Conservation (phyloP, 1,139 yeast genomes). For the Scheffersomyces segobiensis region DNA sequence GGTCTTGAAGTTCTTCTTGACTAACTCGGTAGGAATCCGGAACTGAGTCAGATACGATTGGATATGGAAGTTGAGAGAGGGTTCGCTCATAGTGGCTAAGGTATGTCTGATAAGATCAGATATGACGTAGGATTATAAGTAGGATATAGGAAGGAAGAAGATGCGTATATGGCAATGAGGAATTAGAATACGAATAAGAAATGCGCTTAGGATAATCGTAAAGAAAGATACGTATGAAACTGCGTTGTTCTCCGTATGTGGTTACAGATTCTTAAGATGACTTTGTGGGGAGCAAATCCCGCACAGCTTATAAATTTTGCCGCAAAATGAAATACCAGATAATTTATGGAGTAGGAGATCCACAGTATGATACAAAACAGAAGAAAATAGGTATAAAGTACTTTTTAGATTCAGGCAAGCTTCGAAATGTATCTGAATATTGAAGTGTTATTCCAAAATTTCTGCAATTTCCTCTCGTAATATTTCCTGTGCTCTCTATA, state of each 20-base stretch:
- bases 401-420: not conserved
- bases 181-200: not conserved
- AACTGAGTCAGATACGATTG: slow-evolving; percentile 54
- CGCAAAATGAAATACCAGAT: not conserved
- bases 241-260: not conserved
- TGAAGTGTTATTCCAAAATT: too few relatives aligned
- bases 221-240: not conserved
- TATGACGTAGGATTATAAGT: not conserved
- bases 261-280: not conserved
- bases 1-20: slow-evolving; percentile 57
- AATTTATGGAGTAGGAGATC: not conserved
- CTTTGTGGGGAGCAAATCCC: not conserved
- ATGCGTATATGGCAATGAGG: not conserved
- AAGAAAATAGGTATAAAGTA: too few relatives aligned
- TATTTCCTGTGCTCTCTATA: not conserved
- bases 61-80: slow-evolving; percentile 42
- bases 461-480: too few relatives aligned
- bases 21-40: slow-evolving; percentile 60
- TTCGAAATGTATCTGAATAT: not conserved
- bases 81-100: slow-evolving; percentile 33
- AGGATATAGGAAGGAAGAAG: not conserved
- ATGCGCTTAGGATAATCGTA: not conserved
- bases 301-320: not conserved
- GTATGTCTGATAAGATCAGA: not conserved
- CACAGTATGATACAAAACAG: not conserved